Base-by-base conservation (phyloP, 352 stramenopile species). In the Globisporangium parvum region DNA sequence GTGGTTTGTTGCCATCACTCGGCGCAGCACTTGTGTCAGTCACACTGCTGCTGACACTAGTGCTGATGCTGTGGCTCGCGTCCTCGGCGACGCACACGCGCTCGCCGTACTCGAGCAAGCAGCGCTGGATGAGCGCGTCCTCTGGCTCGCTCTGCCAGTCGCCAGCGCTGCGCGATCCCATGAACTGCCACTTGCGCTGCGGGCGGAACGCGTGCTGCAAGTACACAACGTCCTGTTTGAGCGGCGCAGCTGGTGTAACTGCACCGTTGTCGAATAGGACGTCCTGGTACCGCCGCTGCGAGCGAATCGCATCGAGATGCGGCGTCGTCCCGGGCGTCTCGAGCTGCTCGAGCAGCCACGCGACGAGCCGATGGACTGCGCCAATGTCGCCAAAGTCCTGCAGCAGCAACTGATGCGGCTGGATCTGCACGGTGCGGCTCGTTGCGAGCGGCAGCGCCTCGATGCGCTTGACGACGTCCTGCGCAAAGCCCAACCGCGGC, bases 71-170 rank as follows among this genome's bases (percentile, higher is more conserved):
- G n/a, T 2, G 12, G 33, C 12, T 70, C 51, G n/a, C 23, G 0
- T 11, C 46, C 1, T 3, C 37, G 42, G 50, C 51, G 20, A 53
- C 45, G 15, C 51, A 47, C 21, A 90, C 67, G 21, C 73, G 65
- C 58, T 93, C 80, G 52, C 83, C 83, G 57, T 90, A 93, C 55
- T 93, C 83, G 12, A 93, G 57, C 53, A 93, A 65, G 55, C 83
- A 93, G n/a, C 73, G 69, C 55, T 93, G 83, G 55, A 91, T 79
- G 33, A 86, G 55, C 33, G 71, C 78, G 56, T 93, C 78, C 31
- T 93, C 83, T 12, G 62, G 51, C 6, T 88, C 71, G 0, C 71
- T 59, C 23, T 67, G 59, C 15, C 33, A 51, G n/a, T 66, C 63
- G 0, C 41, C 59, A 0, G 17, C 53, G 47, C 50, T 51, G 17